Evolutionary conservation across 2,329 filamentous ascomycete species (phyloP), one percentile per base, ranked within the genome.

Genomic region (Aspergillus pseudoviridinutans): DNA sequence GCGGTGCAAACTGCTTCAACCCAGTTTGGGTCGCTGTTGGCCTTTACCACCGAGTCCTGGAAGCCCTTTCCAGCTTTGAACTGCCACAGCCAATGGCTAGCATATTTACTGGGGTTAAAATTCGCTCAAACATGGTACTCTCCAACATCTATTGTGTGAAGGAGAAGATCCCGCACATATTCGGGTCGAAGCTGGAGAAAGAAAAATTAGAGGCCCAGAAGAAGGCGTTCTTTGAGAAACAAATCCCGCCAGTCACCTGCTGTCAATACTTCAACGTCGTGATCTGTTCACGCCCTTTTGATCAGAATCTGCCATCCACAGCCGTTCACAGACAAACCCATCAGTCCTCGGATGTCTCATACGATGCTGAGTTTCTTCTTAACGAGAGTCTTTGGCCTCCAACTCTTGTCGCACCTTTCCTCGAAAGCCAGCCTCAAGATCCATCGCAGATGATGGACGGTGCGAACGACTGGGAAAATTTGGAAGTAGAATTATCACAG

Each of bases 1-100:
- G 24, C 17, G 25, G 24, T 38, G 42, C 12, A 47, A 42, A 52
- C n/a, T 35, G 32, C 4, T 20, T 61, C 4, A 56, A 61, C 28
- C 57, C 61, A 14, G 29, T 59, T 22, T 66, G 61, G 63, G 38
- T 60, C n/a, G 63, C 64, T 12, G 49, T 44, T 3, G 61, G 58
- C 20, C 57, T 66, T 12, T 66, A 66, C 29, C 60, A 60, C 25
- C 58, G 58, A 14, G 57, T 63, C 28, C 25, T 60, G 4, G 27
- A 52, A n/a, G 55, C 50, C n/a, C 22, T 66, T 17, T 27, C 38
- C 12, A 50, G 50, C 9, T 49, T 65, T 10, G 46, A 55, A 14
- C 25, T 38, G 2, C 49, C 27, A 8, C 27, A 32, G 9, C 20
- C 53, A 12, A 49, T 66, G 20, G 42, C 51, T 7, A 54, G 25